Percentiles rank a stretch among this genome's conserved stretches.
Conservation (phyloP, 176 grass and related monocot genomes). For the Aegilops sharonensis region DNA sequence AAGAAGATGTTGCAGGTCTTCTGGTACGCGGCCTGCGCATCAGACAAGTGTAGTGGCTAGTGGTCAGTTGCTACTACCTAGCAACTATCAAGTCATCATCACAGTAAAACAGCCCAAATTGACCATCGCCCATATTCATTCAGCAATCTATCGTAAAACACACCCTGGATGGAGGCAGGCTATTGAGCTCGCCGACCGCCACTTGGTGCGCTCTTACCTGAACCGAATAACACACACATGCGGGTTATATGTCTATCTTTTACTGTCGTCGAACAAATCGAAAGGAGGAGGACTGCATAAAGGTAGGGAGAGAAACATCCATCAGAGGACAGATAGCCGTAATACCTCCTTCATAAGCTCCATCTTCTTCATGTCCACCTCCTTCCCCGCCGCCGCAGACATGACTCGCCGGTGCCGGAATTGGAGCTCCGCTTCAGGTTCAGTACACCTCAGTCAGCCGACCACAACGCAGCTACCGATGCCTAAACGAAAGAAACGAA, state of each 20-base stretch:
- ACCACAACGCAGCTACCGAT: too few relatives aligned
- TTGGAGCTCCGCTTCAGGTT: not conserved
- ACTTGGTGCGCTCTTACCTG: constrained; percentile 54
- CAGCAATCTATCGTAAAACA: too few relatives aligned
- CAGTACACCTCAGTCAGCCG: too few relatives aligned
- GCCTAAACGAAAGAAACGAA: too few relatives aligned
- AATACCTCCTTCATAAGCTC: constrained; percentile 42
- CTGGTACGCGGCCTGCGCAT: constrained; percentile 35
- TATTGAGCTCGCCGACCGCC: constrained; percentile 55
- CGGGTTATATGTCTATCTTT: not conserved
- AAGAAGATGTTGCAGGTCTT: constrained; percentile 48
- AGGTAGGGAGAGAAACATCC: not conserved
- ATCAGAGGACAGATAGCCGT: too few relatives aligned
- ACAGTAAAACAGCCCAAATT: not conserved
- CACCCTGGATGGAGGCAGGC: constrained; percentile 49
- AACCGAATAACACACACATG: constrained; percentile 12
- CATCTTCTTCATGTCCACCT: constrained; percentile 33
- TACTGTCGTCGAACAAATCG: not conserved
- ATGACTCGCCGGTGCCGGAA: not conserved
- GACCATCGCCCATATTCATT: too few relatives aligned
- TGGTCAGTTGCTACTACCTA: not conserved
- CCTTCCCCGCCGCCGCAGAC: not conserved
- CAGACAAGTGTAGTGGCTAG: not conserved
- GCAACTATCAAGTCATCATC: not conserved
- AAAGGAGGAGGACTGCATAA: not conserved